phyloP scores from a whole-genome alignment of 2,329 filamentous ascomycete species.

The Cytospora mali region DNA sequence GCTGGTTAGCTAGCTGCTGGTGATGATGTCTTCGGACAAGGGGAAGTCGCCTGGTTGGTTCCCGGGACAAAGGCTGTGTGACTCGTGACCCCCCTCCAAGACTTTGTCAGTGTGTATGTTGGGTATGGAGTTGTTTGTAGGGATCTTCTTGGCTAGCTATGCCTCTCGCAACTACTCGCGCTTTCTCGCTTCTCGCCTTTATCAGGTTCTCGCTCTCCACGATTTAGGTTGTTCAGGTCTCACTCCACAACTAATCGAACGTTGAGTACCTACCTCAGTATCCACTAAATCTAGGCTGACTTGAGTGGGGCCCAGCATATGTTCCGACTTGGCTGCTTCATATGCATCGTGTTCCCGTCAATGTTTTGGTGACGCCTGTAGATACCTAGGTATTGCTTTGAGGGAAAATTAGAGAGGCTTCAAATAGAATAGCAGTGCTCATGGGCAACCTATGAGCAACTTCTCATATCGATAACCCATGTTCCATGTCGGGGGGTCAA shows the following conservation, averaged over 20 bases:
- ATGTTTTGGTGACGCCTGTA: too few relatives aligned
- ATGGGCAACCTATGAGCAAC: neutral
- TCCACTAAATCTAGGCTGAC: neutral
- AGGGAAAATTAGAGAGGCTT: too few relatives aligned
- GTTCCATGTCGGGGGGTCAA: neutral
- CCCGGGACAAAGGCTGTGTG: constrained; percentile 26
- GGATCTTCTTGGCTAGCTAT: neutral
- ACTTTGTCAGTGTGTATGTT: neutral
- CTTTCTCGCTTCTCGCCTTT: neutral
- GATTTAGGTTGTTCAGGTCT: neutral
- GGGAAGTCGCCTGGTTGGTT: constrained; percentile 25
- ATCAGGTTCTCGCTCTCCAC: neutral
- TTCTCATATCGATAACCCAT: neutral
- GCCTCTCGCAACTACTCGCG: too few relatives aligned
- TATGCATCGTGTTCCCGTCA: too few relatives aligned
- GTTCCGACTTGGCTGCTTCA: neutral
- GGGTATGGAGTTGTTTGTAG: neutral
- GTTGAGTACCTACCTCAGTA: neutral
- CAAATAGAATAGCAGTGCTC: too few relatives aligned
- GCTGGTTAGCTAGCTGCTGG: neutral
- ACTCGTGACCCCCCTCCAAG: neutral
- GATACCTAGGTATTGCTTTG: too few relatives aligned
- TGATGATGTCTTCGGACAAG: constrained; percentile 23
- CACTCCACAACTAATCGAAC: neutral
- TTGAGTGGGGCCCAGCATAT: neutral